These are phyloP conservation scores for Suillus subluteus DNA, from an alignment of 768 basidiomycete species.

Conservation along the genomic window DNA sequence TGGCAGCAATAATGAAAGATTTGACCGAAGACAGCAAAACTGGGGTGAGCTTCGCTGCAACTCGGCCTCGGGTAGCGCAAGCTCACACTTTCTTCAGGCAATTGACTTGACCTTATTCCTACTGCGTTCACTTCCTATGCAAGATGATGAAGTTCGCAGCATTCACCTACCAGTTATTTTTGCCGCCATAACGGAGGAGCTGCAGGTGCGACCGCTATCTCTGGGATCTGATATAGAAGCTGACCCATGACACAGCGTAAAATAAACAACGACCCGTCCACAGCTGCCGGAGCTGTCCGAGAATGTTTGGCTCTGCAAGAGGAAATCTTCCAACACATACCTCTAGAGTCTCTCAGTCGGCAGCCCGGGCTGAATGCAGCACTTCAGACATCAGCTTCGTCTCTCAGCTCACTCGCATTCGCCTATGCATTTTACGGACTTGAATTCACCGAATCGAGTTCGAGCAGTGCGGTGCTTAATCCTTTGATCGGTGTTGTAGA, in stretches of 20 bases:
- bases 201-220: constrained; percentile 53
- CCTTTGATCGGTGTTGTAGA: constrained; percentile 66
- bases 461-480: constrained; percentile 31
- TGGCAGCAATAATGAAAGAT: constrained; percentile 58
- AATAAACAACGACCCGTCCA: constrained; percentile 40
- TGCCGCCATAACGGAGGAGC: constrained; percentile 61
- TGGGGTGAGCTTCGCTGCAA: constrained; percentile 47
- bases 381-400: constrained; percentile 33
- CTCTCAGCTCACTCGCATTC: constrained; percentile 52
- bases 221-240: neutral
- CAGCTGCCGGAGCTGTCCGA: constrained; percentile 39
- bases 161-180: constrained; percentile 85
- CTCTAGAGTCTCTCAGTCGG: constrained; percentile 51
- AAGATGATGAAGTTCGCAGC: constrained; percentile 86
- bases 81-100: constrained; percentile 45
- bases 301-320: constrained; percentile 54
- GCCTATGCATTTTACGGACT: constrained; percentile 67
- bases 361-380: constrained; percentile 50
- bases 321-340: constrained; percentile 54
- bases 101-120: constrained; percentile 74
- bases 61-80: constrained; percentile 10
- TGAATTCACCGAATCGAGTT: constrained; percentile 29
- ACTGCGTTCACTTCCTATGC: constrained; percentile 67
- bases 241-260: constrained; percentile 34
- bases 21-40: constrained; percentile 45